These are phyloP conservation scores for Ophiostoma himal-ulmi DNA, from an alignment of 2,329 filamentous ascomycete genomes.

Conservation along the genomic window DNA sequence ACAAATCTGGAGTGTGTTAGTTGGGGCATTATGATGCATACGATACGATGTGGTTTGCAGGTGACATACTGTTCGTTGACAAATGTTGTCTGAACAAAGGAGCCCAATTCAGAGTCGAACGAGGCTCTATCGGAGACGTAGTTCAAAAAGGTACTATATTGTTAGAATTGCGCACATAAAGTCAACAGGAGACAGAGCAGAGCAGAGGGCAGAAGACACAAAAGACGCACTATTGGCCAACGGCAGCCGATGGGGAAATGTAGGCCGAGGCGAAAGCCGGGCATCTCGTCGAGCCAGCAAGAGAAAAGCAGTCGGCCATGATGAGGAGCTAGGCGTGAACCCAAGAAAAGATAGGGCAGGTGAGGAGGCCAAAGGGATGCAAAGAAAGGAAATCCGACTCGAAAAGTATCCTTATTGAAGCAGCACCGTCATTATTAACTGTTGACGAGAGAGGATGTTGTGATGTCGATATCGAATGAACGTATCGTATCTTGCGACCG, in stretches of 20 bases:
- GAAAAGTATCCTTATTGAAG: constrained; percentile 2
- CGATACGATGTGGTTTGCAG: no score
- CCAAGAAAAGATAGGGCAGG: background rate
- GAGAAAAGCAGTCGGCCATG: constrained; percentile 54
- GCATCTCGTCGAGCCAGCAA: constrained; percentile 64
- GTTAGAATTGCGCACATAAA: constrained; percentile 10
- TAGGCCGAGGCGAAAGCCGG: constrained; percentile 65
- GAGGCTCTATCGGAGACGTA: constrained; percentile 68
- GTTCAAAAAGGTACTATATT: constrained; percentile 69
- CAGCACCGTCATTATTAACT: background rate
- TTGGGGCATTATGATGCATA: background rate
- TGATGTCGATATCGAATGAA: constrained; percentile 1
- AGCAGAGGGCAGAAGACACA: background rate
- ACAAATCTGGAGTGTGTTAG: constrained; percentile 58
- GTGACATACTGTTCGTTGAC: constrained; percentile 66
- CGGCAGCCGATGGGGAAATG: constrained; percentile 49
- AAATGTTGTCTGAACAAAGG: constrained; percentile 70
- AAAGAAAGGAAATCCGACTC: background rate
- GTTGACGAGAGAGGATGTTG: background rate
- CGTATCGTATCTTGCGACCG: background rate
- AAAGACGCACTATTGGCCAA: constrained; percentile 30
- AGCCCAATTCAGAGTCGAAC: constrained; percentile 69
- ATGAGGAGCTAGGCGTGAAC: constrained; percentile 13
- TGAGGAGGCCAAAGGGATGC: background rate
- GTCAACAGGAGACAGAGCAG: background rate